Conservation (phyloP, 2,329 filamentous ascomycete genomes). For the Penicillium sp. region DNA sequence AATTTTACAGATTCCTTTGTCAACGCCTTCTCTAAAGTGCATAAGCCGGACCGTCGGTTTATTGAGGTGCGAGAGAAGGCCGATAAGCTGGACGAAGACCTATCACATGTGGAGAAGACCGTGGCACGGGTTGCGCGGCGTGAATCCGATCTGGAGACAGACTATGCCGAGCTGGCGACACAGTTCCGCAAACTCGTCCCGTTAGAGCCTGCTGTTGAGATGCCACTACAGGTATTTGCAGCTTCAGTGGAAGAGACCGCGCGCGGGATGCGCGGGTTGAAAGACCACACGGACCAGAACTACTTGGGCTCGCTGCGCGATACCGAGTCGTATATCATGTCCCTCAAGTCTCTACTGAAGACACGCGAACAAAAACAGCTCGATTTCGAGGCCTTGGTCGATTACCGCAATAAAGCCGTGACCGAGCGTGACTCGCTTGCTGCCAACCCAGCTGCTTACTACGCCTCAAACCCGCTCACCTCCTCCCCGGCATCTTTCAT, state of each 20-base stretch:
- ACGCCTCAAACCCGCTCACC: constrained; percentile 52
- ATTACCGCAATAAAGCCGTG: constrained; percentile 90
- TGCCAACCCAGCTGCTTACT: constrained; percentile 59
- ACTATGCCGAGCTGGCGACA: constrained; percentile 84
- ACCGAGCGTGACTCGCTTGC: constrained; percentile 78
- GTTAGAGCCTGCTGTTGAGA: constrained; percentile 83
- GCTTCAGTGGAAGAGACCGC: constrained; percentile 81
- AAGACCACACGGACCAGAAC: constrained; percentile 90
- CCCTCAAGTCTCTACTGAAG: constrained; percentile 83
- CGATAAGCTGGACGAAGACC: constrained; percentile 90
- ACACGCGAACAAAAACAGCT: constrained; percentile 96
- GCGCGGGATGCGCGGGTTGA: constrained; percentile 72
- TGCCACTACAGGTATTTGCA: constrained; percentile 79
- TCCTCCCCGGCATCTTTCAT: constrained; percentile 81
- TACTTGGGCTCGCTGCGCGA: constrained; percentile 90
- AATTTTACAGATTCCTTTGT: constrained; percentile 94
- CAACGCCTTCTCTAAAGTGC: constrained; percentile 94
- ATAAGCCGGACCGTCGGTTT: constrained; percentile 92
- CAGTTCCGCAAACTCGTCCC: constrained; percentile 93
- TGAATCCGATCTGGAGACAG: constrained; percentile 80
- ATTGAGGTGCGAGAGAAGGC: constrained; percentile 89
- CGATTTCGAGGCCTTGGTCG: constrained; percentile 91
- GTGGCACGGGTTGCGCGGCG: constrained; percentile 83
- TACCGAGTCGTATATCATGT: constrained; percentile 91
- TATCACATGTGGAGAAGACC: constrained; percentile 93